Evolutionary conservation across 2,329 filamentous ascomycete genomes (phyloP).

Genomic region (Ophiostoma triangulosporum): DNA sequence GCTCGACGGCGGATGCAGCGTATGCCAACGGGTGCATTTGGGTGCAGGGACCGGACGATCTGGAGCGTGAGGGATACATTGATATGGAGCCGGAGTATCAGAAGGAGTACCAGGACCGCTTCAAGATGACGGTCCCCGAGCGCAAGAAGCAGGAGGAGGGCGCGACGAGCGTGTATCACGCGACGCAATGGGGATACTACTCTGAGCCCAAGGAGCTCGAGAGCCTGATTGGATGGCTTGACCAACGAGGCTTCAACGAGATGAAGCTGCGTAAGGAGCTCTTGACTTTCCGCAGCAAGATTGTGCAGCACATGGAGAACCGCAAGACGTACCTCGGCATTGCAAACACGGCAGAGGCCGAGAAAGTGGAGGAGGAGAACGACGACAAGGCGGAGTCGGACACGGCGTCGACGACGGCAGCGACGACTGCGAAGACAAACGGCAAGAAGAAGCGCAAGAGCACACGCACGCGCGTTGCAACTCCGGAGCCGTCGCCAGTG

Average conservation of each 20-base stretch:
- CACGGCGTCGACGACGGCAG: neutral
- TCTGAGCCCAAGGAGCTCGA: constrained; percentile 69
- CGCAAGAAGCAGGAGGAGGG: constrained; percentile 81
- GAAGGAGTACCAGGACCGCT: constrained; percentile 61
- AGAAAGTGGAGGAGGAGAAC: constrained; percentile 14
- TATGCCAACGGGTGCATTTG: constrained; percentile 94
- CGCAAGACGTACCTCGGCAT: constrained; percentile 58
- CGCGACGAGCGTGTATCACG: constrained; percentile 59
- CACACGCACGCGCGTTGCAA: constrained; percentile 28
- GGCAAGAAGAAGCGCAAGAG: constrained; percentile 32
- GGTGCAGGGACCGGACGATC: constrained; percentile 87
- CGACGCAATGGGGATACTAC: constrained; percentile 82
- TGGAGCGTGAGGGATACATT: constrained; percentile 77
- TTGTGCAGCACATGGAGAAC: constrained; percentile 66
- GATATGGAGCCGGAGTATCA: constrained; percentile 59
- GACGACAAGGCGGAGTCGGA: neutral
- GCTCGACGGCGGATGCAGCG: constrained; percentile 72
- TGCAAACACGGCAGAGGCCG: constrained; percentile 21
- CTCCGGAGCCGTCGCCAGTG: constrained; percentile 31
- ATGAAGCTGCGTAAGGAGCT: constrained; percentile 80
- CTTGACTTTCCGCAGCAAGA: constrained; percentile 58
- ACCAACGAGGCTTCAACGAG: constrained; percentile 76
- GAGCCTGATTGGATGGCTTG: constrained; percentile 73
- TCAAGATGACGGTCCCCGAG: constrained; percentile 71
- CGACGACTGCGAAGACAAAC: constrained; percentile 16